Evolutionary conservation across 805 yeast genomes (phyloP).

Genomic region (Lipomyces starkeyi): DNA sequence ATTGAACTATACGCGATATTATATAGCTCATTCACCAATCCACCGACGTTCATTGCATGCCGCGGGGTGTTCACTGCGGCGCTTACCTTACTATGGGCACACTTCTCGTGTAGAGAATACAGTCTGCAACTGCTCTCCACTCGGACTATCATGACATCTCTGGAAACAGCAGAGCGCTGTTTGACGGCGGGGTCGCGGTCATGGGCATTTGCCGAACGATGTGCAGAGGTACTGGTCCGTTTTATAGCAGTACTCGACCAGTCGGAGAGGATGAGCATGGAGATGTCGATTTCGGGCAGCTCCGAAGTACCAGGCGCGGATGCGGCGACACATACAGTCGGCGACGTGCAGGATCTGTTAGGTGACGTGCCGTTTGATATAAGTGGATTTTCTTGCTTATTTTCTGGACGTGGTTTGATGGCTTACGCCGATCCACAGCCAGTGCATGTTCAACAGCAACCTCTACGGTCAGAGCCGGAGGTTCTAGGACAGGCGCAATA

Average conservation of each 20-base stretch:
- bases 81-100: constrained; percentile 32
- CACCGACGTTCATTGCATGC: constrained; percentile 20
- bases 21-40: not conserved
- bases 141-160: constrained; percentile 5
- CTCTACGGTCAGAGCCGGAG: not conserved
- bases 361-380: constrained; percentile 6
- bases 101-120: constrained; percentile 15
- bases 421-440: not conserved
- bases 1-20: constrained; percentile 26
- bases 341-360: not conserved
- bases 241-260: constrained; percentile 12
- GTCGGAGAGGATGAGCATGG: not conserved
- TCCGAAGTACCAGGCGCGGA: not conserved
- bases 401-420: not conserved
- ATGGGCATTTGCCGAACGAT: constrained; percentile 28
- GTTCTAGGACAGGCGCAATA: not conserved
- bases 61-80: constrained; percentile 30
- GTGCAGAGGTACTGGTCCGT: constrained; percentile 23
- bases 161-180: constrained; percentile 16
- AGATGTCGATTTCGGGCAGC: not conserved
- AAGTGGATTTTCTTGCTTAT: not conserved
- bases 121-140: constrained; percentile 10
- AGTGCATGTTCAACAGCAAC: not conserved
- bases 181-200: constrained; percentile 16
- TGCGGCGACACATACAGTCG: not conserved